phyloP scores from a whole-genome alignment of 2,329 filamentous ascomycete species.

The Huntiella bhutanensis region DNA sequence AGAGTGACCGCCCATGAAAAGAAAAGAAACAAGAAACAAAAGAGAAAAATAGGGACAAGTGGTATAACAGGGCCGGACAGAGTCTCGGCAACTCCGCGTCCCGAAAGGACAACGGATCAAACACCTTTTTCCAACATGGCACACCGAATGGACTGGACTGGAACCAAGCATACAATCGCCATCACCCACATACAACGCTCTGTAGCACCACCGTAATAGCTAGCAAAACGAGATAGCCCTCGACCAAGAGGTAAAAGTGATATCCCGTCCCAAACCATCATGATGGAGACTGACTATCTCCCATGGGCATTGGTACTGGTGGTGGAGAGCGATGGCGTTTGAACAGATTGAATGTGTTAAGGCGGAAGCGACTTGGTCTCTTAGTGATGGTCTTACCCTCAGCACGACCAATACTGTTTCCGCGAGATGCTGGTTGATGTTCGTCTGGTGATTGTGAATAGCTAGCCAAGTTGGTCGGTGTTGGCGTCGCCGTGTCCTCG shows the following conservation, averaged over 20 bases:
- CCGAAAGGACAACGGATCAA: too few relatives aligned
- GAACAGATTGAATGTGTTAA: constrained; percentile 41
- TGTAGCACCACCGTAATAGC: not conserved
- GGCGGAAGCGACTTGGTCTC: constrained; percentile 42
- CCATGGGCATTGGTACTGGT: constrained; percentile 5
- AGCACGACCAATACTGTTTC: constrained; percentile 26
- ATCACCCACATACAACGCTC: too few relatives aligned
- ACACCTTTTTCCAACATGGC: too few relatives aligned
- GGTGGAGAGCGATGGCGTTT: constrained; percentile 28
- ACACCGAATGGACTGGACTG: too few relatives aligned
- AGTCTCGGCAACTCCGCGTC: too few relatives aligned
- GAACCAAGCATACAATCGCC: too few relatives aligned
- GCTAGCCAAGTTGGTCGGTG: constrained; percentile 3
- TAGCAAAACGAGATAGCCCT: constrained; percentile 6
- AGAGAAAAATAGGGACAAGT: not conserved
- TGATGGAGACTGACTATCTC: constrained; percentile 1
- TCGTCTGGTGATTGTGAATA: constrained; percentile 10
- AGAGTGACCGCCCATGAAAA: not conserved
- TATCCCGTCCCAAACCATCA: constrained; percentile 2
- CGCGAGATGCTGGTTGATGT: constrained; percentile 1
- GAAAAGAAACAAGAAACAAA: not conserved
- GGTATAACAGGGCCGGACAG: not conserved
- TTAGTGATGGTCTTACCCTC: constrained; percentile 37
- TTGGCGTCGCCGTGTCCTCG: constrained; percentile 5
- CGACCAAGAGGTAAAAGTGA: not conserved